Percentiles rank a stretch among this genome's conserved stretches.
Evolutionary conservation across 306 rosid species (phyloP).

Genomic region (Biancaea sappan): DNA sequence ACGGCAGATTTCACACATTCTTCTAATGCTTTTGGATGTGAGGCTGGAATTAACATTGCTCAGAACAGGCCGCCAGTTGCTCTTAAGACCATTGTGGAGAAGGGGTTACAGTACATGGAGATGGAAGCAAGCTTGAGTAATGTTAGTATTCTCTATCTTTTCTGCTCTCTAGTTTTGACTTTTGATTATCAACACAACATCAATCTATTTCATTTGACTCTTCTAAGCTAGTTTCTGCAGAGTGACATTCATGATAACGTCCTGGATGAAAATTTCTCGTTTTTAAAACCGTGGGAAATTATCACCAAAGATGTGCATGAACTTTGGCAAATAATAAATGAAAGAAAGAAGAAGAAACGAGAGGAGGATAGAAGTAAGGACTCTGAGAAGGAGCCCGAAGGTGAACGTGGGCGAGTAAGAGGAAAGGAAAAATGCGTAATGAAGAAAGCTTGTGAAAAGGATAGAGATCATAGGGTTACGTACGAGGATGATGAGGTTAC

Average conservation of each 20-base stretch:
- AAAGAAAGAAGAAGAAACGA: slow-evolving; percentile 61
- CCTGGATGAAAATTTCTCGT: slow-evolving; percentile 91
- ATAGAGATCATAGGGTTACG: slow-evolving; percentile 42
- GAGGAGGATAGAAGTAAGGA: slow-evolving; percentile 69
- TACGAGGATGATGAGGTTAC: slow-evolving; percentile 24
- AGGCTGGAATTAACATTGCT: slow-evolving; percentile 91
- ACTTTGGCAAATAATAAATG: slow-evolving; percentile 75
- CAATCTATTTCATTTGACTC: slow-evolving; percentile 28
- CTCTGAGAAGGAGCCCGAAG: slow-evolving; percentile 66
- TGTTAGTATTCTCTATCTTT: slow-evolving; percentile 61
- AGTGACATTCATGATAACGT: no score
- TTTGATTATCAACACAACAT: neutral
- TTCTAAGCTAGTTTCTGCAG: slow-evolving; percentile 46
- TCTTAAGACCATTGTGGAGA: slow-evolving; percentile 83
- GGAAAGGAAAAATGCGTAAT: slow-evolving; percentile 72
- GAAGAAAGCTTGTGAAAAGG: slow-evolving; percentile 67
- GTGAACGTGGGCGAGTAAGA: slow-evolving; percentile 62
- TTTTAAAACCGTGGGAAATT: slow-evolving; percentile 85
- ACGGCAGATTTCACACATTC: slow-evolving; percentile 86
- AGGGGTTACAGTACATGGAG: slow-evolving; percentile 96
- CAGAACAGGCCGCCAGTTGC: slow-evolving; percentile 86
- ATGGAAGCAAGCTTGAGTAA: slow-evolving; percentile 98
- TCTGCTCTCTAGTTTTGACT: slow-evolving; percentile 28
- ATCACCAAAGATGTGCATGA: slow-evolving; percentile 86
- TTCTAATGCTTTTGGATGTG: slow-evolving; percentile 92